Conservation (phyloP, 495 filamentous ascomycete species). For the Neurospora intermedia region DNA sequence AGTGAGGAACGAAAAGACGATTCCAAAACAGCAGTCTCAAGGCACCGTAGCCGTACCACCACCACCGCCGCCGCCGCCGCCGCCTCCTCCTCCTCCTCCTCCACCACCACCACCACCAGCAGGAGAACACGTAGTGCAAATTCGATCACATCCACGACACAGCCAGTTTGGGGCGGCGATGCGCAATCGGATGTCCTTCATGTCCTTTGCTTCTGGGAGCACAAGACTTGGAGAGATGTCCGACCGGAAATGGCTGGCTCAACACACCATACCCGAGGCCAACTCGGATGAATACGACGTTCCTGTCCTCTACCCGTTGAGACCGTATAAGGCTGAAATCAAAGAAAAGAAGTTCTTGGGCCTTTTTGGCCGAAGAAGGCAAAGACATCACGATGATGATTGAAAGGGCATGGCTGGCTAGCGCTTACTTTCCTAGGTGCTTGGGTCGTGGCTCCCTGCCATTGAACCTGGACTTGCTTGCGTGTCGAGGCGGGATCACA, state of each 20-base stretch:
- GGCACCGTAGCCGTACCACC: background rate
- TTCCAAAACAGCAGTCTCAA: background rate
- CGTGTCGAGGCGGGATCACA: background rate
- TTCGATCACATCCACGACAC: background rate
- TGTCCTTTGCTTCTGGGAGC: constrained; percentile 23
- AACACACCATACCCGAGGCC: constrained; percentile 3
- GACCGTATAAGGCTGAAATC: constrained; percentile 19
- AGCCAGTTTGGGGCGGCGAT: background rate
- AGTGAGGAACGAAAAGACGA: background rate
- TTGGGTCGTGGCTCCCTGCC: background rate
- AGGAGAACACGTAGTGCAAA: background rate
- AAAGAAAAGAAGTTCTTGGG: constrained; percentile 20
- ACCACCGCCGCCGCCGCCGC: background rate
- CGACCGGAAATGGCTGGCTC: constrained; percentile 15
- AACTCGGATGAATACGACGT: constrained; percentile 21
- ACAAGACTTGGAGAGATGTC: constrained; percentile 29
- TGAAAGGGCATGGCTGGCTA: background rate
- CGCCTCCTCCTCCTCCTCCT: background rate
- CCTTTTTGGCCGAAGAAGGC: constrained; percentile 14
- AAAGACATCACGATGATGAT: background rate
- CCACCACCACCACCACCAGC: background rate
- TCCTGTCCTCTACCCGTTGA: constrained; percentile 18
- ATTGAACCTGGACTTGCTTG: background rate
- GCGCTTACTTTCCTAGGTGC: background rate
- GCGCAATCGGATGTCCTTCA: constrained; percentile 18